Conservation (phyloP, 371 early-diverging fungal species). For the Cokeromyces recurvatus region DNA sequence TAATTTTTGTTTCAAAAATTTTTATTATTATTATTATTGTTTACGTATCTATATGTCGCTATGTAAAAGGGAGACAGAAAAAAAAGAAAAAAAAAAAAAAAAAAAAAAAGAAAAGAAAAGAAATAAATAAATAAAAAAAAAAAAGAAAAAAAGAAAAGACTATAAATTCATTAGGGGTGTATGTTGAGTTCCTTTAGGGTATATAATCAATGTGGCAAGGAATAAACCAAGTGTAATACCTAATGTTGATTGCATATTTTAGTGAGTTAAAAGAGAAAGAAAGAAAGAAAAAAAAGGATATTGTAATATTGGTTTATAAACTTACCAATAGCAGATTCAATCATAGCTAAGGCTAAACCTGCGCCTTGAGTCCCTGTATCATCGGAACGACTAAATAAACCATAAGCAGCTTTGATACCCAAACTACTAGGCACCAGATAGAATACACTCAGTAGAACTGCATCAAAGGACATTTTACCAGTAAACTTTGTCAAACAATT, state of each 20-base stretch:
- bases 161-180: conserved; percentile 49
- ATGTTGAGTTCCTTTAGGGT: conserved; percentile 51
- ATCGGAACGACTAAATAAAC: conserved; percentile 29
- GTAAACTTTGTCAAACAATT: conserved; percentile 49
- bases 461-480: conserved; percentile 52
- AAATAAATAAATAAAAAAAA: neutral
- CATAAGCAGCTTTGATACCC: conserved; percentile 42
- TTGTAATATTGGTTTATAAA: no score
- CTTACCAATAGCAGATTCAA: conserved; percentile 33
- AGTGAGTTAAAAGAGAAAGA: neutral
- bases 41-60: no score
- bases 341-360: conserved; percentile 46
- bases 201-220: conserved; percentile 50
- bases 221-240: conserved; percentile 58
- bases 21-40: no score
- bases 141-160: neutral
- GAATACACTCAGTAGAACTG: conserved; percentile 47
- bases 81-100: no score
- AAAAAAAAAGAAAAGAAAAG: no score
- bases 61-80: no score
- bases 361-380: conserved; percentile 37
- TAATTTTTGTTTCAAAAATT: no score
- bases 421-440: conserved; percentile 55
- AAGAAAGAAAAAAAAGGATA: neutral
- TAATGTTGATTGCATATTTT: neutral